Evolutionary conservation across 2,329 filamentous ascomycete species (phyloP).

Genomic region (Shiraia bambusicola): DNA sequence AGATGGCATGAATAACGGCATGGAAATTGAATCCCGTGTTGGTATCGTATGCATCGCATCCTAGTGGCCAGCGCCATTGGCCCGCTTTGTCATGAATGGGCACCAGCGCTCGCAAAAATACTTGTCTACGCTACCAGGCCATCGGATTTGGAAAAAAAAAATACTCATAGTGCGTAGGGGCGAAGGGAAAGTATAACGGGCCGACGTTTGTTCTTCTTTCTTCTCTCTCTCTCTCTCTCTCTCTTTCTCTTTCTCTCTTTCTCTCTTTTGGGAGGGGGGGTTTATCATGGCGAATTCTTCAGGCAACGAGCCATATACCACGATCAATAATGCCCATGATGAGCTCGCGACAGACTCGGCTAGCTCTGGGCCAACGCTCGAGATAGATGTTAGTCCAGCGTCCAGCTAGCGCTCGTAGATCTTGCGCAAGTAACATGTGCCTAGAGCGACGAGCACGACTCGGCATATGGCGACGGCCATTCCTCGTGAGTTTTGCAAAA

Average conservation of each 20-base stretch:
- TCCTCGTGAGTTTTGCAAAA: slow-evolving; percentile 17
- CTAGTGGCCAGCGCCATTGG: slow-evolving; percentile 12
- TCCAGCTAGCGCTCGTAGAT: slow-evolving; percentile 3
- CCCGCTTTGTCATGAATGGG: slow-evolving; percentile 1
- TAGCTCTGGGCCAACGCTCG: slow-evolving; percentile 28
- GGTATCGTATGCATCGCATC: slow-evolving; percentile 5
- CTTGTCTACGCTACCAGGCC: slow-evolving; percentile 9
- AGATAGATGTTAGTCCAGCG: slow-evolving; percentile 27
- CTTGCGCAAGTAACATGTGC: slow-evolving; percentile 15
- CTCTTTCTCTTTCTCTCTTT: slow-evolving; percentile 1
- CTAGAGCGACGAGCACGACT: slow-evolving; percentile 33
- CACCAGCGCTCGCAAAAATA: slow-evolving; percentile 9
- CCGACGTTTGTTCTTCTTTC: background rate
- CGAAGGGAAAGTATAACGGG: background rate
- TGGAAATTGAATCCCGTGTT: slow-evolving; percentile 6
- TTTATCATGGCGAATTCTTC: slow-evolving; percentile 6
- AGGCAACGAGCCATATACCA: background rate
- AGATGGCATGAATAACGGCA: slow-evolving; percentile 6
- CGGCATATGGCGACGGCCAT: slow-evolving; percentile 26
- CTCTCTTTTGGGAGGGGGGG: background rate
- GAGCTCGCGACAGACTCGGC: slow-evolving; percentile 14
- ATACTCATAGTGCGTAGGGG: slow-evolving; percentile 6
- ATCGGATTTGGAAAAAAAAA: slow-evolving; percentile 4
- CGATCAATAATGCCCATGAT: slow-evolving; percentile 1
- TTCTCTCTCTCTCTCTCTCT: no score